Evolutionary conservation across 257 asterid species (phyloP), one percentile per base, ranked within the genome.

Genomic region (Scutellaria galericulata): DNA sequence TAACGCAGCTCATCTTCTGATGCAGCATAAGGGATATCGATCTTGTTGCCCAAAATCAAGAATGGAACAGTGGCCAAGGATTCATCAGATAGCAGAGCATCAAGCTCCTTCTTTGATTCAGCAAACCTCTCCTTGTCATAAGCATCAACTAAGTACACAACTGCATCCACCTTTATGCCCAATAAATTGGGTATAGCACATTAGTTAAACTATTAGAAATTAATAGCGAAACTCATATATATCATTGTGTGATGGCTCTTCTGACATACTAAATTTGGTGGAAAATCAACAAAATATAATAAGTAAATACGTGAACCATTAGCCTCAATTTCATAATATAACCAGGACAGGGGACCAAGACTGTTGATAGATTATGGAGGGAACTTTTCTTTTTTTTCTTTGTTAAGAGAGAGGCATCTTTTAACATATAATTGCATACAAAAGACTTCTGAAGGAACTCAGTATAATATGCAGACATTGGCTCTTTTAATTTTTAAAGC

Each of bases 21-120:
- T 15, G 95, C 93, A 41, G 96, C 96, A 64, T 86, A 87, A 22
- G 96, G 88, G 73, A 90, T 86, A 77, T 90, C 96, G 31, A 90
- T 90, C 87, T 90, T 90, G 87, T 90, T 88, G 37, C 96, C 96
- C 83, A 90, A 78, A 55, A 90, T 84, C 77, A 90, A 85, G 84
- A 90, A 90, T 2, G 97, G 97, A 10, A 88, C 97, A 40, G 48
- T 83, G 54, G 89, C 90, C 83, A 90, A 77, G 52, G 91, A 80
- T 79, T 88, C 97, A 1, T 90, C 95, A 5, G 90, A 85, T 39
- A 90, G 96, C 53, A 90, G 86, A 41, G 90, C 96, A 70, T 90
- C 96, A 37, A 90, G 81, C 77, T 90, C 97, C 72, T 90, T 88
- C 85, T 90, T 90, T 9, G 96, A 88, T 77, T 90, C 97, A 0